Conservation (phyloP, 805 yeast genomes). For the Pichia phayaonensis region DNA sequence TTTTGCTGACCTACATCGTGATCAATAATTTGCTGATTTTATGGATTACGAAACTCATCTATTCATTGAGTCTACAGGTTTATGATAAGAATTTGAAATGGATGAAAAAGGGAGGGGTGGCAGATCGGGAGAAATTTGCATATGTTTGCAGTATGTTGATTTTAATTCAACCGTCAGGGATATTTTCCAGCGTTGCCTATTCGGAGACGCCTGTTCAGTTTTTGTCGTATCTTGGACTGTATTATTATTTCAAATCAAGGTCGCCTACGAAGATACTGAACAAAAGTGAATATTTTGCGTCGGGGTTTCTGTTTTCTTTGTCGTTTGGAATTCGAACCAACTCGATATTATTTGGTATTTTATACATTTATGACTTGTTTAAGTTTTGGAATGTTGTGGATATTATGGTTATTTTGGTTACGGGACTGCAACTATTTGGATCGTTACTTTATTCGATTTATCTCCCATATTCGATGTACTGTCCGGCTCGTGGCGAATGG, state of each 20-base stretch:
- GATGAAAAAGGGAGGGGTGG: not conserved
- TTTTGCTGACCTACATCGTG: slow-evolving; percentile 39
- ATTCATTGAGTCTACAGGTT: not conserved
- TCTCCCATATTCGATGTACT: slow-evolving; percentile 49
- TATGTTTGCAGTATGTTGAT: not conserved
- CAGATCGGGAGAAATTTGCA: not conserved
- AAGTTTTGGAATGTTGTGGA: slow-evolving; percentile 5
- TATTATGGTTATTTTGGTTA: slow-evolving; percentile 31
- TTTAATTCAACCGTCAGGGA: slow-evolving; percentile 65
- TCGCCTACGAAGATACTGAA: slow-evolving; percentile 3
- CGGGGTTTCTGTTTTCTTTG: slow-evolving; percentile 49
- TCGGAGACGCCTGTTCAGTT: slow-evolving; percentile 68
- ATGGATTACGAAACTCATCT: slow-evolving; percentile 40
- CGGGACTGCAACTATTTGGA: slow-evolving; percentile 50
- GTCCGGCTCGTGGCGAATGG: slow-evolving; percentile 77
- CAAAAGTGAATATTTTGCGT: slow-evolving; percentile 27
- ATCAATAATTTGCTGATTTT: slow-evolving; percentile 49
- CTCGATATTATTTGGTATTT: slow-evolving; percentile 61
- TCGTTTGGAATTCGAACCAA: slow-evolving; percentile 69
- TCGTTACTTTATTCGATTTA: slow-evolving; percentile 41
- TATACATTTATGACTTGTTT: slow-evolving; percentile 51
- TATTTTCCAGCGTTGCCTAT: slow-evolving; percentile 67
- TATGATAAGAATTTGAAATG: not conserved
- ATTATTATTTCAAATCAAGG: slow-evolving; percentile 35
- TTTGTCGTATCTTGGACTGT: slow-evolving; percentile 49